Base-by-base conservation (phyloP, 345 rosid species). In the Boechera retrofracta region DNA sequence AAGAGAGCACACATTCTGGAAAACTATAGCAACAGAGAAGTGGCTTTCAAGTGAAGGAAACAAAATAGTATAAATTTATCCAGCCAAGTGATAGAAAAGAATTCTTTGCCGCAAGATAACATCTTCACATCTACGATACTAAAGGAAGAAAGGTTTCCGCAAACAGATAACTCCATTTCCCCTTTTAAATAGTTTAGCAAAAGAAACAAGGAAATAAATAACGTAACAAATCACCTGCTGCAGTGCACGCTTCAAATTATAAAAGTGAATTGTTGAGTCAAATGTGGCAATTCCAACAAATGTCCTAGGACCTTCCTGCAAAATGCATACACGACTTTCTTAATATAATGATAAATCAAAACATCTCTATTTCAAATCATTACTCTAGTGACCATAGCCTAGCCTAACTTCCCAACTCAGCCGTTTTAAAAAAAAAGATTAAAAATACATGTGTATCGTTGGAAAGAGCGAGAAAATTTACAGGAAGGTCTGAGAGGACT, bases 301-400 rank as follows among this genome's bases (percentile, higher is more conserved):
- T 54, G 99, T 96, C 82, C 92, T 89, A 32, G 89, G 94, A 74
- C 98, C 98, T 89, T 96, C 99, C 99, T 96, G 92, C 72, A 85
- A 82, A 69, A 74, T 65, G 52, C 24, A 67, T 52, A 51, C 49
- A 72, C 5, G 51, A 21, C 9, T 73, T 67, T 38, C 47, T 49
- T 54, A 72, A 59, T 33, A 13, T 15, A 53, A 44, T n/a, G 65
- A 41, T 52, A 38, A 24, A 24, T 35, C 35, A 26, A 71, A 49
- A 13, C 21, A 48, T 48, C 15, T 69, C 24, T 38, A 56, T 39
- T 6, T 13, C 31, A 35, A 63, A 35, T 47, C 51, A 63, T 55
- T 45, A 45, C 59, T 77, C 60, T 70, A 69, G 31, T 11, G 41
- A 70, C 65, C 65, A 55, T 33, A 63, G 16, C 71, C 67, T 69